Evolutionary conservation across 495 filamentous ascomycete genomes (phyloP).

Genomic region (Penicillium tannophilum): DNA sequence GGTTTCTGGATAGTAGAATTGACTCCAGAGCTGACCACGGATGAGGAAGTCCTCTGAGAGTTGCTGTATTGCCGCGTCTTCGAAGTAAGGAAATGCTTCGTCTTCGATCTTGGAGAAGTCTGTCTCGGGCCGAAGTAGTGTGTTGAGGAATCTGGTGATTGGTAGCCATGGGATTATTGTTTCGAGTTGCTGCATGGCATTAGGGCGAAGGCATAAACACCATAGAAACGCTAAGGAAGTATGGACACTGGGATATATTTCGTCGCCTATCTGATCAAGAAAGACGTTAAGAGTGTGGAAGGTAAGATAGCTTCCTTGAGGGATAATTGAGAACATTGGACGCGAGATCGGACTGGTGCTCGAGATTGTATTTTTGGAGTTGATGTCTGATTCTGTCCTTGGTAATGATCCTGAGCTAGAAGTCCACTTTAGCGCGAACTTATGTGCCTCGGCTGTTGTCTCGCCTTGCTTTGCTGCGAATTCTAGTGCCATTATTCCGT

Average conservation of each 20-base stretch:
- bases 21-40: slow-evolving; percentile 72
- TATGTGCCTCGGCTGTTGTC: slow-evolving; percentile 30
- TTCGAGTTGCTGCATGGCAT: slow-evolving; percentile 55
- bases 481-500: slow-evolving; percentile 44
- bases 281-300: slow-evolving; percentile 54
- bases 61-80: slow-evolving; percentile 57
- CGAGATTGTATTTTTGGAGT: not conserved
- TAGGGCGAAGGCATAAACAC: slow-evolving; percentile 54
- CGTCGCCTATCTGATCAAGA: slow-evolving; percentile 63
- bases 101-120: slow-evolving; percentile 50
- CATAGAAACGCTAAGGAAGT: slow-evolving; percentile 69
- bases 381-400: not conserved
- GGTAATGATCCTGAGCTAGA: not conserved
- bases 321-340: slow-evolving; percentile 19
- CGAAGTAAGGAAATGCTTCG: slow-evolving; percentile 53
- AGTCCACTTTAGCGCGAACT: slow-evolving; percentile 27
- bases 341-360: slow-evolving; percentile 7
- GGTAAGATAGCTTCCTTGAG: slow-evolving; percentile 43
- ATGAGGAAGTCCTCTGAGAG: slow-evolving; percentile 84
- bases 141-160: slow-evolving; percentile 67
- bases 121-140: slow-evolving; percentile 48
- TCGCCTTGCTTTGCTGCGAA: slow-evolving; percentile 38
- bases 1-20: slow-evolving; percentile 63
- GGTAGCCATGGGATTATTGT: slow-evolving; percentile 67
- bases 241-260: slow-evolving; percentile 69